These are phyloP conservation scores for Rubroshorea leprosula DNA, from an alignment of 345 rosid genomes.

Conservation along the genomic window DNA sequence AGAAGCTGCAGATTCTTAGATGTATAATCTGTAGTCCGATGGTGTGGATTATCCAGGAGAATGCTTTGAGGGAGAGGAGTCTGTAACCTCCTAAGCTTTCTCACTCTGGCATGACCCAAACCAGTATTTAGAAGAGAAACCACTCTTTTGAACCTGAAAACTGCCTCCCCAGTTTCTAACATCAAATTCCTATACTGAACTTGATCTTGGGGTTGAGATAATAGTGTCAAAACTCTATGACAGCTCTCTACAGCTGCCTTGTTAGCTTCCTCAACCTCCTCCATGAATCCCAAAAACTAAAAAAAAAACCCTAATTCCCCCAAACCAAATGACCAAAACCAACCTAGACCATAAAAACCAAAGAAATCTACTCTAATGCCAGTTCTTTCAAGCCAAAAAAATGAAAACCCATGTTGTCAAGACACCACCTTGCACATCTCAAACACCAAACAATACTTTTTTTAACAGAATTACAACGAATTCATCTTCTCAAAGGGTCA, in stretches of 20 bases:
- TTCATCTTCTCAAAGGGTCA: slow-evolving; percentile 8
- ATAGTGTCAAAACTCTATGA: slow-evolving; percentile 61
- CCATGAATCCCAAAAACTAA: slow-evolving; percentile 41
- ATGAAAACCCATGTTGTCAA: slow-evolving; percentile 27
- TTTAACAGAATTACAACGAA: slow-evolving; percentile 14
- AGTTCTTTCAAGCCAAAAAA: slow-evolving; percentile 17
- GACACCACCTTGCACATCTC: slow-evolving; percentile 25
- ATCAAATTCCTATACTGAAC: slow-evolving; percentile 49
- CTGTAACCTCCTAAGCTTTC: slow-evolving; percentile 55
- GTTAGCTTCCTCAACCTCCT: slow-evolving; percentile 86
- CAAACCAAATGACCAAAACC: slow-evolving; percentile 15
- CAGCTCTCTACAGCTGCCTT: slow-evolving; percentile 83
- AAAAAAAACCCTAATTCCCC: slow-evolving; percentile 32
- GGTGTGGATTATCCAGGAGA: slow-evolving; percentile 50
- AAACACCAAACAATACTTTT: slow-evolving; percentile 5
- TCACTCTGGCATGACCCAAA: slow-evolving; percentile 93
- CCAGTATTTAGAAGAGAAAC: slow-evolving; percentile 57
- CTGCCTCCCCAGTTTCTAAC: slow-evolving; percentile 78
- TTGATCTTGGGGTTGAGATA: slow-evolving; percentile 58
- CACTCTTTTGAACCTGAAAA: slow-evolving; percentile 80
- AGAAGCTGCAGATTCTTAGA: slow-evolving; percentile 38
- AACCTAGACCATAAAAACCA: slow-evolving; percentile 17
- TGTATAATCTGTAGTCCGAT: slow-evolving; percentile 29
- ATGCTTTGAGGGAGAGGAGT: slow-evolving; percentile 44
- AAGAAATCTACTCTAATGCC: slow-evolving; percentile 10